A percentile compares a stretch with the other conserved stretches of the same genome.
phyloP scores from a whole-genome alignment of 306 rosid genomes.

The Trifolium subterraneum region DNA sequence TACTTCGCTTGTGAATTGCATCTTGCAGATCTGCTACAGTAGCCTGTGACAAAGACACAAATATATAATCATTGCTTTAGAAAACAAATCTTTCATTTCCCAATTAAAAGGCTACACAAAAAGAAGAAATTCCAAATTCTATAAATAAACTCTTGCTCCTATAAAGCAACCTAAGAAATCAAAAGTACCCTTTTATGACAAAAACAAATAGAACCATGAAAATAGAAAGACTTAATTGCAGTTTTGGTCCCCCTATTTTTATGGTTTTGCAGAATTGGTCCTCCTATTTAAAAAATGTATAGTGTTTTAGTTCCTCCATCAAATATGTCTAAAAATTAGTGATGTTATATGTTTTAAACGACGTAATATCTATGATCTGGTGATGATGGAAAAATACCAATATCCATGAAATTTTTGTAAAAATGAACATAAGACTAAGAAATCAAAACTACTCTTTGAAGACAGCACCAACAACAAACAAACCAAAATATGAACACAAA shows the following conservation, averaged over 20 bases:
- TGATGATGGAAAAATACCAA: no score
- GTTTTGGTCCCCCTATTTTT: no score
- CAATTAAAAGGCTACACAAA: neutral
- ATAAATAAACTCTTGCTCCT: constrained; percentile 5
- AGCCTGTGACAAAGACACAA: constrained; percentile 61
- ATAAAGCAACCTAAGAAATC: constrained; percentile 19
- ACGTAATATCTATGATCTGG: no score
- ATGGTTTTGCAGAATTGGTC: no score
- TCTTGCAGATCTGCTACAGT: constrained; percentile 94
- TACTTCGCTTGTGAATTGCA: constrained; percentile 82
- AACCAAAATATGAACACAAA: neutral
- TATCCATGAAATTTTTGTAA: no score
- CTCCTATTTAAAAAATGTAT: no score
- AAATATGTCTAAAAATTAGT: no score
- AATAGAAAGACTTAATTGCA: no score
- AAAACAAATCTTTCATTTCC: constrained; percentile 20
- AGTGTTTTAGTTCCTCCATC: no score
- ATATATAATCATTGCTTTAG: constrained; percentile 32
- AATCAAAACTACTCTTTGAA: constrained; percentile 21
- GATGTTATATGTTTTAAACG: no score
- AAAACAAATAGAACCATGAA: neutral
- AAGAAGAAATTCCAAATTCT: neutral
- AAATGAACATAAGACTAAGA: neutral
- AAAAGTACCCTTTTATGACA: constrained; percentile 21
- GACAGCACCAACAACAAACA: neutral